Evolutionary conservation across 140 eudicot species (phyloP), one percentile per base, ranked within the genome.

Genomic region (Cichorium intybus): DNA sequence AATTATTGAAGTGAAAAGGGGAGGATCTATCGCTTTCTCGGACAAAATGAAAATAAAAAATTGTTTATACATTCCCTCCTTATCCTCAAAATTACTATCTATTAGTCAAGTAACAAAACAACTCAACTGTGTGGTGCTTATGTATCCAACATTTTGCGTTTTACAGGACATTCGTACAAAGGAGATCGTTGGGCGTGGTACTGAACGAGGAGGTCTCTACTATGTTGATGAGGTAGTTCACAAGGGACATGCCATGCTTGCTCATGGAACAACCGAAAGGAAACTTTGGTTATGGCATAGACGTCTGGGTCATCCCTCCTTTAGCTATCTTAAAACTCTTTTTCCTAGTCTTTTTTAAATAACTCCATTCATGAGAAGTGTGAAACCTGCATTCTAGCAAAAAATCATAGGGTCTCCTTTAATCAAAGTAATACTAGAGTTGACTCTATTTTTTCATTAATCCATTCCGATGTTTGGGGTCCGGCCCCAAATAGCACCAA

Each of bases 121-220:
- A 64, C 56, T 70, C 12, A 60, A 60, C 8, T 73, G 55, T 73
- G 52, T 47, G 5, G 33, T 12, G 2, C 51, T 64, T 0, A 73
- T 64, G 34, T 73, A 64, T 57, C 67, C 59, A 4, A 59, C 1
- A 4, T 59, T 59, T 11, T 59, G 65, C 4, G 20, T 59, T 59
- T 5, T 59, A 59, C 65, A 59, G 50, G 65, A 59, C 50, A 59
- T 34, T 59, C 65, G 50, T 59, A 59, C 50, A 23, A 59, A 62
- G 71, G 50, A 62, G 59, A 72, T 72, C 20, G 26, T 51, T 72
- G 65, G 77, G 49, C 59, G 50, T 72, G 65, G 71, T 72, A 62
- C 71, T 62, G 56, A 72, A 41, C 24, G 10, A 6, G 71, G 65
- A 23, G 64, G 49, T 2, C 46, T 73, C 10, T 39, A 20, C 41